Conservation (phyloP, 2,329 filamentous ascomycete genomes). For the Pseudocercospora vitis region DNA sequence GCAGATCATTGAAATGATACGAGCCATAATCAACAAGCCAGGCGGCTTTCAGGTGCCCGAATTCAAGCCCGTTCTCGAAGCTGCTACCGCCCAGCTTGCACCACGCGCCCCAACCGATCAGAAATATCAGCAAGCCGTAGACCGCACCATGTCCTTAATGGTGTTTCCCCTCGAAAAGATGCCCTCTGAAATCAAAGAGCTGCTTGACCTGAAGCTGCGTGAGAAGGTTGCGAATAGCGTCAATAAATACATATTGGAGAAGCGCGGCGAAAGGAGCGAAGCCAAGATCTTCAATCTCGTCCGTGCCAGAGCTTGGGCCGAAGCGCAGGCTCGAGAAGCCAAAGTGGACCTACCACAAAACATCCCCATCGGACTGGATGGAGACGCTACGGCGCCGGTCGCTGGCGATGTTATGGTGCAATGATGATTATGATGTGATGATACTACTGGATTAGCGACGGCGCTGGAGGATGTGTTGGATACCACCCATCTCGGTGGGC, state of each 20-base stretch:
- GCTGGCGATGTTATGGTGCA: conserved; percentile 28
- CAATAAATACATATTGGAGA: conserved; percentile 80
- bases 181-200: conserved; percentile 69
- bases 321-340: conserved; percentile 57
- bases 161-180: conserved; percentile 83
- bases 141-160: conserved; percentile 88
- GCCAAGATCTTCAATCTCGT: conserved; percentile 80
- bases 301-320: conserved; percentile 81
- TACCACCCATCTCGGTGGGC: neutral
- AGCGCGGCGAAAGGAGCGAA: conserved; percentile 71
- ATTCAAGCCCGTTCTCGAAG: conserved; percentile 76
- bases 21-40: conserved; percentile 54
- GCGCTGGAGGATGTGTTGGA: conserved; percentile 25
- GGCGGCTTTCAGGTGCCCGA: conserved; percentile 63
- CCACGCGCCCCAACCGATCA: conserved; percentile 80
- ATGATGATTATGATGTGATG: conserved; percentile 20
- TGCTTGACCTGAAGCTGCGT: conserved; percentile 78
- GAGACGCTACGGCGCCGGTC: conserved; percentile 10
- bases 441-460: conserved; percentile 27
- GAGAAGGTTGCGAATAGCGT: conserved; percentile 82
- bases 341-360: conserved; percentile 44
- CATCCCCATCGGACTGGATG: conserved; percentile 47
- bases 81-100: conserved; percentile 83
- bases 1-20: conserved; percentile 91
- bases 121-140: conserved; percentile 80